Conservation (phyloP, 371 early-diverging fungal species). For the Mucor mucedo region DNA sequence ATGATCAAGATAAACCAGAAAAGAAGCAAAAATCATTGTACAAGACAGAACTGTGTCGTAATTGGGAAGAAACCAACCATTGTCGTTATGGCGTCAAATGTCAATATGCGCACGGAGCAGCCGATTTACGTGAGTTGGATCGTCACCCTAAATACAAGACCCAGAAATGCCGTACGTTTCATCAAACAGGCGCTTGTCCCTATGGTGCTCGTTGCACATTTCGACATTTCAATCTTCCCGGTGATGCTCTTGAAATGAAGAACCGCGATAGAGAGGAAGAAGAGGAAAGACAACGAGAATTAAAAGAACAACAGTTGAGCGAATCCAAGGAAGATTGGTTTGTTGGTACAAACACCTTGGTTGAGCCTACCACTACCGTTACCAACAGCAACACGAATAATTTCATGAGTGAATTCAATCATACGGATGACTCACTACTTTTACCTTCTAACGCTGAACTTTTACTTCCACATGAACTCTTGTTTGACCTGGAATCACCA, state of each 20-base stretch:
- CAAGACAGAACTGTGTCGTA: slow-evolving; percentile 97
- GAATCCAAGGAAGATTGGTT: slow-evolving; percentile 21
- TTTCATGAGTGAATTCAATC: slow-evolving; percentile 14
- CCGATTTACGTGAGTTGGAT: slow-evolving; percentile 83
- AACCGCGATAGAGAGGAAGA: slow-evolving; percentile 26
- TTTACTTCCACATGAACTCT: slow-evolving; percentile 40
- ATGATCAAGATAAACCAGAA: slow-evolving; percentile 16
- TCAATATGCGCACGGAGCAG: slow-evolving; percentile 92
- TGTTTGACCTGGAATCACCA: slow-evolving; percentile 36
- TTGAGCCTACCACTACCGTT: background rate
- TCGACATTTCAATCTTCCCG: slow-evolving; percentile 68
- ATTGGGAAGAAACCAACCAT: slow-evolving; percentile 84
- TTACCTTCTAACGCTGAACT: slow-evolving; percentile 41
- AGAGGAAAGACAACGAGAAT: slow-evolving; percentile 10
- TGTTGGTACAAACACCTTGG: background rate
- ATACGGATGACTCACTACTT: slow-evolving; percentile 18
- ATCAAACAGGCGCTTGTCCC: slow-evolving; percentile 90
- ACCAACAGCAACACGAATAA: slow-evolving; percentile 2
- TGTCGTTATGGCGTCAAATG: slow-evolving; percentile 95
- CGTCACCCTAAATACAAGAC: slow-evolving; percentile 98
- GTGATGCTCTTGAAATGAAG: slow-evolving; percentile 29
- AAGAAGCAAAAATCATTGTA: slow-evolving; percentile 67
- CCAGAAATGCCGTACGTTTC: slow-evolving; percentile 87
- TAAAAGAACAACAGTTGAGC: slow-evolving; percentile 4
- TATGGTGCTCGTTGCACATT: slow-evolving; percentile 97